phyloP scores from a whole-genome alignment of 306 rosid genomes.

The Pueraria montana region DNA sequence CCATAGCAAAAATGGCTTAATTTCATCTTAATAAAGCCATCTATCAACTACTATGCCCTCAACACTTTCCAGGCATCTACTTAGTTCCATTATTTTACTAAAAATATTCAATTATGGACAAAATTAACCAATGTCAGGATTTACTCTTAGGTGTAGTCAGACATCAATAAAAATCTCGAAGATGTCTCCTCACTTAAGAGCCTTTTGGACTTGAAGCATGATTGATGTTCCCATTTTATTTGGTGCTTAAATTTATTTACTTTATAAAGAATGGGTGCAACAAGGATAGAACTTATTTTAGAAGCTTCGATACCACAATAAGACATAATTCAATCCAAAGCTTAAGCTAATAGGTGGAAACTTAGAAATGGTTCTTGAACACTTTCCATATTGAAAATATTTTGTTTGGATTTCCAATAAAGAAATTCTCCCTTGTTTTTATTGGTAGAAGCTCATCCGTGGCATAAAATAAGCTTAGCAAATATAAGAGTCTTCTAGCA shows the following conservation, averaged over 20 bases:
- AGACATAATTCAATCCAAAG: background rate
- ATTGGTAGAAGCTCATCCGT: slow-evolving; percentile 18
- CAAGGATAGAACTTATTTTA: background rate
- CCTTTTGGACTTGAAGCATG: background rate
- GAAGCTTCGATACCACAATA: background rate
- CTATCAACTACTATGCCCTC: background rate
- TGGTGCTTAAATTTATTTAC: slow-evolving; percentile 14
- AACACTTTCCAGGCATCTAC: background rate
- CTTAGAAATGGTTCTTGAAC: background rate
- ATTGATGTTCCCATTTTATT: background rate
- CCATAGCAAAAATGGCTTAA: background rate
- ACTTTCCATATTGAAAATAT: background rate
- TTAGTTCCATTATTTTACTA: background rate
- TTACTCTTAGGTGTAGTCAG: background rate
- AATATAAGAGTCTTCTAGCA: slow-evolving; percentile 38
- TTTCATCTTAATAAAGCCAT: slow-evolving; percentile 3
- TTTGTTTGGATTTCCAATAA: slow-evolving; percentile 5
- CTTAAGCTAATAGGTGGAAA: slow-evolving; percentile 10
- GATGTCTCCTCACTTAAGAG: background rate
- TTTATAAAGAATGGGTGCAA: background rate
- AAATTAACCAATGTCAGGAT: background rate
- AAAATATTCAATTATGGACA: background rate
- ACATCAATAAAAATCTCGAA: background rate
- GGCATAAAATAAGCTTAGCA: slow-evolving; percentile 19
- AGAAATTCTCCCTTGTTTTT: slow-evolving; percentile 9